phyloP scores from a whole-genome alignment of 768 basidiomycete genomes.

The Auriscalpium vulgare region DNA sequence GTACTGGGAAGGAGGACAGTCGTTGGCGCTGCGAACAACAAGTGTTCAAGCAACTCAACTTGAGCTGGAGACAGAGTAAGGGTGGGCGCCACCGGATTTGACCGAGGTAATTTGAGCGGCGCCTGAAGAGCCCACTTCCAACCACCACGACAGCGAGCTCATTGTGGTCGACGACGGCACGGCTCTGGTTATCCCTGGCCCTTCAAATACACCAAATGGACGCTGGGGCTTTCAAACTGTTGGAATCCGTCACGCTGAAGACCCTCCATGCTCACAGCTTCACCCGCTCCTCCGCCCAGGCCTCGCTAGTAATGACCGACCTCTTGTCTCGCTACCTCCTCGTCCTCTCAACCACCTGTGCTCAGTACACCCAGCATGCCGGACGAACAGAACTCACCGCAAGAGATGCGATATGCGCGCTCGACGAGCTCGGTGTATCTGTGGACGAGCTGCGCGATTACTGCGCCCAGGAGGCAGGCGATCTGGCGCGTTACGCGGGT shows the following conservation, averaged over 20 bases:
- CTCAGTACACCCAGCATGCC: slow-evolving; percentile 67
- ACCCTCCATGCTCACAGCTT: slow-evolving; percentile 75
- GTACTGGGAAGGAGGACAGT: neutral
- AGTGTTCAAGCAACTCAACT: too few species aligned
- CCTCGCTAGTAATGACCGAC: slow-evolving; percentile 63
- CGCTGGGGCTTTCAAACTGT: slow-evolving; percentile 44
- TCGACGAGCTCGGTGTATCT: slow-evolving; percentile 69
- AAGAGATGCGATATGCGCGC: slow-evolving; percentile 53
- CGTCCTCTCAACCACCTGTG: slow-evolving; percentile 57
- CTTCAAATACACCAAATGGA: slow-evolving; percentile 33
- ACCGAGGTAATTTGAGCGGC: slow-evolving; percentile 9
- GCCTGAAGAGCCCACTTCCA: slow-evolving; percentile 14
- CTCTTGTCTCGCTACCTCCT: slow-evolving; percentile 68
- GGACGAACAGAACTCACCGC: slow-evolving; percentile 53
- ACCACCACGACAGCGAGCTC: slow-evolving; percentile 17
- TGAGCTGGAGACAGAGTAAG: too few species aligned
- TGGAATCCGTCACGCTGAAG: slow-evolving; percentile 60
- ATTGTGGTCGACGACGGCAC: slow-evolving; percentile 10
- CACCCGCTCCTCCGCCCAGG: slow-evolving; percentile 67
- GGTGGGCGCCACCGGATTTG: neutral
- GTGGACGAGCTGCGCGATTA: slow-evolving; percentile 67
- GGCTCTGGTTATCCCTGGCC: neutral
- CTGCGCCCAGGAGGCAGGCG: slow-evolving; percentile 54
- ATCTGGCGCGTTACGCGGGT: slow-evolving; percentile 59
- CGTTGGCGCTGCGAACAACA: too few species aligned